Conservation (phyloP, 2,329 filamentous ascomycete genomes). For the Aspergillus bombycis region DNA sequence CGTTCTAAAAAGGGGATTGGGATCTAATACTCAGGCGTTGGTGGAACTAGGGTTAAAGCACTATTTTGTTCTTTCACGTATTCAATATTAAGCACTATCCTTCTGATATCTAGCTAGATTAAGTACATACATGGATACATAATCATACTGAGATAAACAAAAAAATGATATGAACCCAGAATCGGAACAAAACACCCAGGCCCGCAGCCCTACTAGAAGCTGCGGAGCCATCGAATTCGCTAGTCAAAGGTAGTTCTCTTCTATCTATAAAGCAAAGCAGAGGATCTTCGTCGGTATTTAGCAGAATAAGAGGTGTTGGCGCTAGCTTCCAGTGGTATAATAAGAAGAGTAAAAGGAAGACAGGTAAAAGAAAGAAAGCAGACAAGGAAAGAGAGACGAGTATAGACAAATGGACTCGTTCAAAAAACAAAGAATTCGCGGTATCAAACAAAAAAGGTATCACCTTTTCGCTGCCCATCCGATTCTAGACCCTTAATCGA, state of each 20-base stretch:
- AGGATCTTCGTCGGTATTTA: background rate
- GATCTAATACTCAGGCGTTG: conserved; percentile 1
- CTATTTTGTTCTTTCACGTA: background rate
- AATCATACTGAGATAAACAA: background rate
- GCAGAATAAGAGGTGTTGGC: background rate
- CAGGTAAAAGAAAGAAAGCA: background rate
- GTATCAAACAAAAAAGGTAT: background rate
- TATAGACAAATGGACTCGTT: background rate
- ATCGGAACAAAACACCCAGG: background rate
- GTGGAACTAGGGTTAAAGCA: background rate
- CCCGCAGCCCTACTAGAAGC: background rate
- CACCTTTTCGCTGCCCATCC: background rate
- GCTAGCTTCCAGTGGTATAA: background rate
- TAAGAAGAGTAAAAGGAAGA: background rate
- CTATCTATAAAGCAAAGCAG: background rate
- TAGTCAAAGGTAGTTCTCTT: background rate
- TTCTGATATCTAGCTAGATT: background rate
- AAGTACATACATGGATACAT: background rate
- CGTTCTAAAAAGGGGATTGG: background rate
- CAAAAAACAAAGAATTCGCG: background rate
- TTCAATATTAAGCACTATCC: background rate
- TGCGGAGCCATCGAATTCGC: background rate
- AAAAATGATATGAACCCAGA: background rate
- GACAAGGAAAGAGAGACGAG: background rate
- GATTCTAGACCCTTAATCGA: background rate